phyloP scores from a whole-genome alignment of 257 asterid genomes.

The Nicotiana tomentosiformis region DNA sequence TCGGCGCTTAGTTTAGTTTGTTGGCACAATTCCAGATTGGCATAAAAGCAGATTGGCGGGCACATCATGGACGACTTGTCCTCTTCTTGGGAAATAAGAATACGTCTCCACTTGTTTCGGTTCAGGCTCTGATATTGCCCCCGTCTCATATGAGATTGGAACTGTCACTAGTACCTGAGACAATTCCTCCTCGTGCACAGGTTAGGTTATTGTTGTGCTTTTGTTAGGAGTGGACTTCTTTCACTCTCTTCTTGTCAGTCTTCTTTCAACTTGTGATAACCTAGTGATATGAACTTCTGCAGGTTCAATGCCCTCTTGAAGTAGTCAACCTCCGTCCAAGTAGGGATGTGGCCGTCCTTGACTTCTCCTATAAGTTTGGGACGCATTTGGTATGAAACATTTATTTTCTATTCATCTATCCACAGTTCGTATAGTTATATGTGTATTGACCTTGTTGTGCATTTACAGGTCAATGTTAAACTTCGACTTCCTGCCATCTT shows the following conservation, averaged over 20 bases:
- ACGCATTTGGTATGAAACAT: constrained; percentile 47
- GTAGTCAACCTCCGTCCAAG: constrained; percentile 81
- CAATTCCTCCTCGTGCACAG: constrained; percentile 98
- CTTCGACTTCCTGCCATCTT: constrained; percentile 88
- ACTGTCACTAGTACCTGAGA: constrained; percentile 80
- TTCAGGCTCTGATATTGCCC: constrained; percentile 68
- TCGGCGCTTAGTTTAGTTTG: constrained; percentile 1
- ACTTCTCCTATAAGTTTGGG: constrained; percentile 74
- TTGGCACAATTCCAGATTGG: constrained; percentile 58
- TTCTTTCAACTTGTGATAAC: background rate
- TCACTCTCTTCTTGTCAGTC: background rate
- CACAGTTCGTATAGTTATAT: background rate
- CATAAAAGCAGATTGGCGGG: constrained; percentile 95
- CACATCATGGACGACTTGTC: constrained; percentile 77
- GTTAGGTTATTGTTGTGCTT: constrained; percentile 22
- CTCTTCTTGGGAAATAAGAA: constrained; percentile 95
- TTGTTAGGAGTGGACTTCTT: background rate
- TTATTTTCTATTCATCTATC: background rate
- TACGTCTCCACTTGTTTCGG: constrained; percentile 69
- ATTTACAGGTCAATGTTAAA: constrained; percentile 69
- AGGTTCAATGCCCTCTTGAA: constrained; percentile 97
- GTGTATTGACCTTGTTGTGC: background rate
- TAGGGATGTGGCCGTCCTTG: constrained; percentile 89
- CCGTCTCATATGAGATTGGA: constrained; percentile 77
- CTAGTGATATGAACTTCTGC: constrained; percentile 1